A percentile compares a stretch with the other conserved stretches of the same genome.
Evolutionary conservation across 441 rosid genomes (phyloP).

Genomic region (Populus hybrid): DNA sequence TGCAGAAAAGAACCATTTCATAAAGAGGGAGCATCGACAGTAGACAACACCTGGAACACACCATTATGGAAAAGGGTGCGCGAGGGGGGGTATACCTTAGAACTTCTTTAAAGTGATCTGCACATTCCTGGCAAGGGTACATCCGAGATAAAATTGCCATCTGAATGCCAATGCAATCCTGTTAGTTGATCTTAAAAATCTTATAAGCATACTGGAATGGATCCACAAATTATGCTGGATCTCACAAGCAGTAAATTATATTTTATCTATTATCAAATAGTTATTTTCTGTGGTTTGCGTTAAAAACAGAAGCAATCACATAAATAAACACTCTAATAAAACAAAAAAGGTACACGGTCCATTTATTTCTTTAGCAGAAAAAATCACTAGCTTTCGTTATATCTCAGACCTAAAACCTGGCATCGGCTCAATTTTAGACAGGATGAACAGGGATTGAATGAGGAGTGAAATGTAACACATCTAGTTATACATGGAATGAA

Average conservation of each 20-base stretch:
- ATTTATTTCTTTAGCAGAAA: too few relatives aligned
- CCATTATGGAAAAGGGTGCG: neutral
- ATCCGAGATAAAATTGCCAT: slow-evolving; percentile 88
- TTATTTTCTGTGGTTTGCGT: too few relatives aligned
- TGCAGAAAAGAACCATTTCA: too few relatives aligned
- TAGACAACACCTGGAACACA: neutral
- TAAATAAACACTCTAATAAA: too few relatives aligned
- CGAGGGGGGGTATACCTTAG: slow-evolving; percentile 45
- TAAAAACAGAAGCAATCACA: too few relatives aligned
- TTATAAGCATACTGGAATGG: neutral
- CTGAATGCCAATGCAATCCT: slow-evolving; percentile 38
- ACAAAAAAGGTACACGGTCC: too few relatives aligned
- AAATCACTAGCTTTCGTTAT: too few relatives aligned
- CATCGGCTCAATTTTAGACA: neutral
- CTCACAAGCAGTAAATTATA: too few relatives aligned
- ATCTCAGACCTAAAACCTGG: too few relatives aligned
- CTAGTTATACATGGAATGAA: neutral
- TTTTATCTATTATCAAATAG: too few relatives aligned
- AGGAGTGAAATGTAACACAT: neutral
- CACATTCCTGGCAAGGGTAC: slow-evolving; percentile 96
- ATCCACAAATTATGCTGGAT: neutral
- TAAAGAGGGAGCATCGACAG: too few relatives aligned
- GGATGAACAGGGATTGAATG: neutral
- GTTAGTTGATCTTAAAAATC: slow-evolving; percentile 8
- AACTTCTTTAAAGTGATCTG: slow-evolving; percentile 91